phyloP scores from a whole-genome alignment of 495 filamentous ascomycete genomes.

The Talaromyces thailandensis region DNA sequence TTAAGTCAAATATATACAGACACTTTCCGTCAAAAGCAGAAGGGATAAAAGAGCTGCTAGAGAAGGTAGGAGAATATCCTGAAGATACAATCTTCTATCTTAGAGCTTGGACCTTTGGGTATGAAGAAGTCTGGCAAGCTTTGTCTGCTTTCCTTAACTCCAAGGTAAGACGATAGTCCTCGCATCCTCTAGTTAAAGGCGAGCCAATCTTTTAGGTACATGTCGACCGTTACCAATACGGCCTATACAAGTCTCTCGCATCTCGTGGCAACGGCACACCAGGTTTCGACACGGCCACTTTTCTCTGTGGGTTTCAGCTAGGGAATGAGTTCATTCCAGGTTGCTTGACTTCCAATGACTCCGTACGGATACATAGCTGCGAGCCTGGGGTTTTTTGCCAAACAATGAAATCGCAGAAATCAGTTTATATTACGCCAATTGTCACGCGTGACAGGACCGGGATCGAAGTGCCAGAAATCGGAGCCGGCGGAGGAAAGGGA shows the following conservation, averaged over 20 bases:
- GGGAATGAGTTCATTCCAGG: conserved; percentile 64
- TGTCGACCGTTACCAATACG: conserved; percentile 69
- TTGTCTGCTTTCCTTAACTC: conserved; percentile 60
- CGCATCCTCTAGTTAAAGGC: neutral
- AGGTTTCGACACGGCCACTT: conserved; percentile 48
- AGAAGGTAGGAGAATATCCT: conserved; percentile 61
- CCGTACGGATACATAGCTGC: conserved; percentile 78
- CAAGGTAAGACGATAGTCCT: conserved; percentile 34
- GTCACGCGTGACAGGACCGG: conserved; percentile 47
- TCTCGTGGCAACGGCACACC: conserved; percentile 17
- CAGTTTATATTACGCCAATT: conserved; percentile 74
- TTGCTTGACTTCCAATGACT: conserved; percentile 56
- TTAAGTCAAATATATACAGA: conserved; percentile 31
- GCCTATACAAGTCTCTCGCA: conserved; percentile 60
- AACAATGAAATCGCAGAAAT: conserved; percentile 36
- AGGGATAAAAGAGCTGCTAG: conserved; percentile 64
- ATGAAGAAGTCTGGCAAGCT: conserved; percentile 86
- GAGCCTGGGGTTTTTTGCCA: conserved; percentile 62
- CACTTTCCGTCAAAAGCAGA: conserved; percentile 55
- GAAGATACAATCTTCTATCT: conserved; percentile 74
- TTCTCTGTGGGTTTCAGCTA: conserved; percentile 65
- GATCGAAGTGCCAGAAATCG: conserved; percentile 58
- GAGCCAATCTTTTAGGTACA: conserved; percentile 51
- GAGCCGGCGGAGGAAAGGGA: conserved; percentile 70
- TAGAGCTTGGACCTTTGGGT: conserved; percentile 87